Percentiles rank a stretch among this genome's conserved stretches.
Evolutionary conservation across 495 filamentous ascomycete genomes (phyloP).

Genomic region (Alectoria sarmentosa): DNA sequence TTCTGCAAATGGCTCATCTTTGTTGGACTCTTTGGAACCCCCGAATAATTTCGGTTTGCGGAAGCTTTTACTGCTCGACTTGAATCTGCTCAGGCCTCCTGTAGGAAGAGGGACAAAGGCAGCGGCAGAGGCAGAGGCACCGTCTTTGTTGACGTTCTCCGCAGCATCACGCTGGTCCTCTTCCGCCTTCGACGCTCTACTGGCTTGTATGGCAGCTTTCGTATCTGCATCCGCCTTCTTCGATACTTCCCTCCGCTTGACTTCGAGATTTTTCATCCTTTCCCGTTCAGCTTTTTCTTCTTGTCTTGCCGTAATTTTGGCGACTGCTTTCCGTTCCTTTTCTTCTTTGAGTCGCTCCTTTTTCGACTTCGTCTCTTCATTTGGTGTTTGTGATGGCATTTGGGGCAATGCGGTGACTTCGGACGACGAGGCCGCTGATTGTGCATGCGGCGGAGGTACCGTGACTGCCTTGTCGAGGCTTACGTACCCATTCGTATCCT

Average conservation of each 20-base stretch:
- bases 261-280: constrained; percentile 57
- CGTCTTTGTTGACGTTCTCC: constrained; percentile 33
- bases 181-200: constrained; percentile 44
- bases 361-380: constrained; percentile 40
- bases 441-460: constrained; percentile 15
- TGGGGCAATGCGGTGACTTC: constrained; percentile 33
- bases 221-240: constrained; percentile 52
- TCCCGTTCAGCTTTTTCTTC: constrained; percentile 56
- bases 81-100: constrained; percentile 45
- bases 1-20: constrained; percentile 24
- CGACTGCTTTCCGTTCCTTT: constrained; percentile 57
- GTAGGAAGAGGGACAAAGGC: constrained; percentile 32
- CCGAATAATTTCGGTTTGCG: constrained; percentile 37
- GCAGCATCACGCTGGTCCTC: constrained; percentile 39
- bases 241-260: constrained; percentile 40
- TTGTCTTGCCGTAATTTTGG: constrained; percentile 64
- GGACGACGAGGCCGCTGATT: constrained; percentile 5
- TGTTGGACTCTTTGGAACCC: constrained; percentile 23
- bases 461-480: constrained; percentile 23
- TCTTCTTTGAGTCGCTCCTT: constrained; percentile 49
- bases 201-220: constrained; percentile 51
- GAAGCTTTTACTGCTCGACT: constrained; percentile 54
- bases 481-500: constrained; percentile 13
- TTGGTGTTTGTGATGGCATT: constrained; percentile 32
- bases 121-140: constrained; percentile 35